Evolutionary conservation across 495 filamentous ascomycete genomes (phyloP), one percentile per base, ranked within the genome.

Genomic region (Echria macrotheca): DNA sequence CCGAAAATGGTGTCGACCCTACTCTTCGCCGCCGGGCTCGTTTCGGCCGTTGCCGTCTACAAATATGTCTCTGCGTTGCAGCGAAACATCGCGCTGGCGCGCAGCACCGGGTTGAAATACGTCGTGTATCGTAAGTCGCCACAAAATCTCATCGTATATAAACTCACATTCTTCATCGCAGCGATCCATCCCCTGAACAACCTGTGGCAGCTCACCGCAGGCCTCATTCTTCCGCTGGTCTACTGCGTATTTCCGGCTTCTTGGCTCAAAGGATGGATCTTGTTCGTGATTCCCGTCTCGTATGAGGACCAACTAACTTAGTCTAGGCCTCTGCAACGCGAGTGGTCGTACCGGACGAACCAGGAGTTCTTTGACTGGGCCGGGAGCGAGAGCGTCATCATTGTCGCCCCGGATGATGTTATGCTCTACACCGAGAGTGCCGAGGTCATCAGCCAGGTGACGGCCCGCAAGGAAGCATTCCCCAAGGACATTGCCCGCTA

Each of bases 401-500:
- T 74, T 24, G 80, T 79, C 2, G 67, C 74, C 0, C 79, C 82
- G 1, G 61, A 59, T 8, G 55, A 46, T 12, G 62, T 76, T 14
- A 52, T 69, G 18, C 47, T 81, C 26, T 77, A 68, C 37, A 76
- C 75, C 0, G 73, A 76, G 18, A 74, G 76, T 60, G 70, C 84
- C 21, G 78, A 80, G 23, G 72, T 74, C 10, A 78, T 86, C 45
- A 69, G 69, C 45, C 76, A 82, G 57, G 69, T 89, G 24, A 78
- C 77, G 1, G 67, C 70, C 4, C 65, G 80, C 28, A 74, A 79
- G 29, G 81, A 80, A 58, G 77, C 79, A 39, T 87, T 87, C 55
- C 82, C 82, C 19, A 89, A 89, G 58, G 77, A 82, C 17, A 67
- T 76, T 2, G 64, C 78, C 32, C 52, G 72, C 31, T 87, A 87